A percentile compares a stretch with the other conserved stretches of the same genome.
Evolutionary conservation across 2,329 filamentous ascomycete species (phyloP).

Genomic region (Rhexocercosporidium sp.): DNA sequence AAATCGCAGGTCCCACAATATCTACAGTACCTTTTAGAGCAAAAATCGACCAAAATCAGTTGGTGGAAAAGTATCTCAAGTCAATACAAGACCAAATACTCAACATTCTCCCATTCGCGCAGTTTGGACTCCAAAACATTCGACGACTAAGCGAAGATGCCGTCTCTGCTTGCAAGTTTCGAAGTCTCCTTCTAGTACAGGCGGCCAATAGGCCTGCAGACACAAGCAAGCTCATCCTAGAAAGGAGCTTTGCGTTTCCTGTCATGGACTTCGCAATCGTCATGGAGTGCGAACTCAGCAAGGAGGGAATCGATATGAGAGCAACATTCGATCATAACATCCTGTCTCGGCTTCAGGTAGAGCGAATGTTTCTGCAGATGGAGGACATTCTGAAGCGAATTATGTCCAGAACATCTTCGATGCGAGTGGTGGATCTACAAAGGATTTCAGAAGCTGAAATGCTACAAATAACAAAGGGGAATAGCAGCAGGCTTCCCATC

Average conservation of each 20-base stretch:
- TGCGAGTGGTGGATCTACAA: background rate
- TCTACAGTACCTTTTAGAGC: slow-evolving; percentile 49
- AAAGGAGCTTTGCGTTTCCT: slow-evolving; percentile 5
- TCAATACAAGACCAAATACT: slow-evolving; percentile 52
- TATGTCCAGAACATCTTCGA: background rate
- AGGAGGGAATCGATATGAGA: slow-evolving; percentile 2
- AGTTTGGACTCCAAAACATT: slow-evolving; percentile 25
- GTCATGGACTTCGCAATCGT: slow-evolving; percentile 13
- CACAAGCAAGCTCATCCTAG: background rate
- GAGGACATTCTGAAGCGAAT: background rate
- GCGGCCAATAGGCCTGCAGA: background rate
- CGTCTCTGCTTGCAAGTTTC: slow-evolving; percentile 20
- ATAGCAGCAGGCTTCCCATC: background rate
- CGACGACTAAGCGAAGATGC: slow-evolving; percentile 17
- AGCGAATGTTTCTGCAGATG: background rate
- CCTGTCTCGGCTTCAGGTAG: background rate
- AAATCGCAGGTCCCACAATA: slow-evolving; percentile 50
- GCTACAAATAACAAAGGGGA: background rate
- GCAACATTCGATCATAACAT: slow-evolving; percentile 11
- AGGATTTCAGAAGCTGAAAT: background rate
- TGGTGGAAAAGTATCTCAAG: slow-evolving; percentile 49
- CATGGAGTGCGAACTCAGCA: slow-evolving; percentile 5
- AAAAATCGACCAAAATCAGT: slow-evolving; percentile 37
- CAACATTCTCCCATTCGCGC: slow-evolving; percentile 47
- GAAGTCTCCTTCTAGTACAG: slow-evolving; percentile 26